Evolutionary conservation across 23 red algal species (phyloP), one percentile per base, ranked within the genome.

Genomic region (Gracilaria domingensis): DNA sequence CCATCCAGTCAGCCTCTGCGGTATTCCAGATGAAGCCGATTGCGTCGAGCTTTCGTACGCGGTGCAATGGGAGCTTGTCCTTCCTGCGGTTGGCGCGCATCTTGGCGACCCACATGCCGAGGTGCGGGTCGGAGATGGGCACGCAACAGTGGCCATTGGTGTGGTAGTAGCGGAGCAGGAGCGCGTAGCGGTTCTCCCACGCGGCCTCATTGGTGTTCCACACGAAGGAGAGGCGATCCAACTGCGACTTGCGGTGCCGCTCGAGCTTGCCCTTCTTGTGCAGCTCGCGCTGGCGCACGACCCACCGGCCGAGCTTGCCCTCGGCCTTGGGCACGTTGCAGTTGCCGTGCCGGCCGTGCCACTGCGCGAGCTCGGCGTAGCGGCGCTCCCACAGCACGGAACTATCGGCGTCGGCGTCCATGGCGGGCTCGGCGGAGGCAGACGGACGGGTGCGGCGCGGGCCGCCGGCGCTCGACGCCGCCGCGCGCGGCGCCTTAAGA

Each of bases 31-130:
- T 74, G 56, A 90, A 90, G 21, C 51, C 72, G 9, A 90, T 49
- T 9, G 51, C 32, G 38, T 78, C 60, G 50, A 90, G 74, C 74
- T 78, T 75, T 14, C 62, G 73, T 20, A 79, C 55, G 44, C 87
- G 66, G 38, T 90, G 70, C 21, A 50, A 28, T 17, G 69, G 59
- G 40, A 90, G 87, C 74, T 90, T 90, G 16, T 66, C 51, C 56
- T 79, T 90, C 14, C 73, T 26, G 9, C 75, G 71, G 26, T 79
- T 75, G 32, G 72, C 70, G 47, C 87, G 66, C 72, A 79, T 75
- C 74, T 90, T 90, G 26, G 87, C 87, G 70, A 80, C 87, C 87
- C 87, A 90, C 72, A 80, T 78, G n/a, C 87, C 87, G 1, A 90
- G 87, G 48, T 65, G 50, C 23, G 70, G 70, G 73, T 79, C 58